Evolutionary conservation across 2,329 filamentous ascomycete species (phyloP).

Genomic region (Microdochium paspali): DNA sequence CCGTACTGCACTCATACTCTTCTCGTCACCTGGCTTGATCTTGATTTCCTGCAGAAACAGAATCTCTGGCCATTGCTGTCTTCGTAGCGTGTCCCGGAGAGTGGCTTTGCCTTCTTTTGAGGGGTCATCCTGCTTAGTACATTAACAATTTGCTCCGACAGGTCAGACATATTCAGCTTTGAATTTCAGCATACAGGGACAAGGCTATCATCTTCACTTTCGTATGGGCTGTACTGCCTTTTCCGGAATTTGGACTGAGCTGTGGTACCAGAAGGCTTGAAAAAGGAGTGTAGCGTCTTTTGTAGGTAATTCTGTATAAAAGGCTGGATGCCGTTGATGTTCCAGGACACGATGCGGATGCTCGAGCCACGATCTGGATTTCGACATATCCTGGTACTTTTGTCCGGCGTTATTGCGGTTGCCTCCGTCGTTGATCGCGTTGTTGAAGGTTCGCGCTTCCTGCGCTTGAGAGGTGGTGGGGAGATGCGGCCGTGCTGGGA

Average conservation of each 20-base stretch:
- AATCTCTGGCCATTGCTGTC: slow-evolving; percentile 4
- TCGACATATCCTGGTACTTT: too few relatives aligned
- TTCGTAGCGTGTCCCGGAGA: slow-evolving; percentile 1
- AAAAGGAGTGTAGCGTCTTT: slow-evolving; percentile 4
- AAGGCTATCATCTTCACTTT: not conserved
- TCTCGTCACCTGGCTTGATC: slow-evolving; percentile 4
- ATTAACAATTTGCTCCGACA: too few relatives aligned
- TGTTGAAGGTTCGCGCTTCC: too few relatives aligned
- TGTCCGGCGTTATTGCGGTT: too few relatives aligned
- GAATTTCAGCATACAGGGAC: not conserved
- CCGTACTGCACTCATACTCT: slow-evolving; percentile 2
- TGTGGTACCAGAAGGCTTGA: slow-evolving; percentile 24
- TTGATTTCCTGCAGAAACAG: slow-evolving; percentile 7
- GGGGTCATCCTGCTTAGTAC: not conserved
- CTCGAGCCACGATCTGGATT: not conserved
- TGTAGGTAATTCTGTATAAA: slow-evolving; percentile 4
- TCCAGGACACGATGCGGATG: slow-evolving; percentile 6
- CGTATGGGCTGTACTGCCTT: slow-evolving; percentile 35
- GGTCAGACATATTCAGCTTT: too few relatives aligned
- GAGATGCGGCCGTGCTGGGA: not conserved
- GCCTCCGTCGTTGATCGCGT: too few relatives aligned
- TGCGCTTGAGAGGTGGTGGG: not conserved
- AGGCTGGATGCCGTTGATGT: slow-evolving; percentile 6
- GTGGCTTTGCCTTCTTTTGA: slow-evolving; percentile 3
- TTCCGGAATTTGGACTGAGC: slow-evolving; percentile 41